Percentiles rank a stretch among this genome's conserved stretches.
These are phyloP conservation scores for Microstroma glucosiphilum DNA, from an alignment of 1,284 basidiomycete genomes.

Conservation along the genomic window DNA sequence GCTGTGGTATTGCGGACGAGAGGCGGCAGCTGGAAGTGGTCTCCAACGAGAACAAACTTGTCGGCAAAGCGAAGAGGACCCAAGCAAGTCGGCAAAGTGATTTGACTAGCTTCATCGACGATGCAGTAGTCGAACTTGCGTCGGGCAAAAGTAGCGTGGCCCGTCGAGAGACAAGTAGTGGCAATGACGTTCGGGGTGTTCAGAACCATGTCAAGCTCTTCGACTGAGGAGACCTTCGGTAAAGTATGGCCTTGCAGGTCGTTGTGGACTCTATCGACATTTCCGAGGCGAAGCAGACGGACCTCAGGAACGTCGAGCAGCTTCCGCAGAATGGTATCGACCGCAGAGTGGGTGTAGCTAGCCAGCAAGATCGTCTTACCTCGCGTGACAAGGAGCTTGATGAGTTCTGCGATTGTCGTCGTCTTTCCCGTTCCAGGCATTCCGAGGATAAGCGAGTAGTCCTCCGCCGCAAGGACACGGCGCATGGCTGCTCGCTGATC, in stretches of 20 bases:
- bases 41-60: constrained; percentile 88
- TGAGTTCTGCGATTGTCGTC: constrained; percentile 83
- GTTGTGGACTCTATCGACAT: constrained; percentile 72
- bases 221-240: constrained; percentile 51
- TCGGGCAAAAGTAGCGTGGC: constrained; percentile 78
- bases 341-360: constrained; percentile 94
- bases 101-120: constrained; percentile 95
- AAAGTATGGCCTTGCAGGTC: constrained; percentile 6
- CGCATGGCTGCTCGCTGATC: constrained; percentile 70
- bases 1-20: constrained; percentile 73
- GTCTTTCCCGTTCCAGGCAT: constrained; percentile 99
- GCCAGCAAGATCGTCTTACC: constrained; percentile 84
- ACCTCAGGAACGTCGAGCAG: constrained; percentile 38
- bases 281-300: constrained; percentile 73
- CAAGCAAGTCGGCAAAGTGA: constrained; percentile 88
- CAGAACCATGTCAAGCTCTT: constrained; percentile 61
- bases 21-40: constrained; percentile 89
- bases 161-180: constrained; percentile 84
- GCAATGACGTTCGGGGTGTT: constrained; percentile 87
- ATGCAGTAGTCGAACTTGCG: constrained; percentile 89
- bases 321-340: constrained; percentile 88
- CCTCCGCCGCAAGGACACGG: constrained; percentile 69
- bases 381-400: constrained; percentile 67
- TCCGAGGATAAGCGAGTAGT: constrained; percentile 86
- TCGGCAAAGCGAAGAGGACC: constrained; percentile 85